Percentiles rank a stretch among this genome's conserved stretches.
Evolutionary conservation across 805 yeast genomes (phyloP).

Genomic region (Cyberlindnera mrakii): DNA sequence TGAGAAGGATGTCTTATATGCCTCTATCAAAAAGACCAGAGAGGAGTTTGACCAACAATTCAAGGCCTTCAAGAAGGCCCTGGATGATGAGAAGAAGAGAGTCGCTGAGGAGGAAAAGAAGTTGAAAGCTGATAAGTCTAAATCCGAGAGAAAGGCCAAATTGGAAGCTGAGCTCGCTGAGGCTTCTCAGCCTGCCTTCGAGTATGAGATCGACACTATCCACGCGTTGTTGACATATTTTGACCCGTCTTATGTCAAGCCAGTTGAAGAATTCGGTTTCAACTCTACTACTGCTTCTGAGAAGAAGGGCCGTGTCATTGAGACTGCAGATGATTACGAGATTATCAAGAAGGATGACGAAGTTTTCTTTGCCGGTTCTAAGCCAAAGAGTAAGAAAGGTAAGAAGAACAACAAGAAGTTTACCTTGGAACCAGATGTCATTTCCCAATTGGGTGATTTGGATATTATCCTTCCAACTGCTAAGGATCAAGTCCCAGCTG

Average conservation of each 20-base stretch:
- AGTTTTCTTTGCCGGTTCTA: conserved; percentile 49
- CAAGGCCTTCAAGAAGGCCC: conserved; percentile 59
- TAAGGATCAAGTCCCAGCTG: conserved; percentile 60
- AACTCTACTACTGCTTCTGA: conserved; percentile 24
- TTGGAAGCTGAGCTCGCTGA: conserved; percentile 68
- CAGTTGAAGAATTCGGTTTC: conserved; percentile 31
- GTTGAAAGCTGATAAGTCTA: conserved; percentile 40
- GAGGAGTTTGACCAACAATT: conserved; percentile 70
- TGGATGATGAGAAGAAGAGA: conserved; percentile 72
- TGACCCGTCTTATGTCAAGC: conserved; percentile 71
- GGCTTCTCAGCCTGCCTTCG: conserved; percentile 80
- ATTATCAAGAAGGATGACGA: conserved; percentile 59
- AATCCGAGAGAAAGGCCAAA: conserved; percentile 47
- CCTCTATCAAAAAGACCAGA: conserved; percentile 61
- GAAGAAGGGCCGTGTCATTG: conserved; percentile 40
- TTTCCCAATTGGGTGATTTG: conserved; percentile 70
- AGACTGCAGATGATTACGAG: conserved; percentile 57
- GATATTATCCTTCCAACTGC: conserved; percentile 74
- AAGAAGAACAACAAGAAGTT: conserved; percentile 52
- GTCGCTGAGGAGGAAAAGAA: conserved; percentile 48
- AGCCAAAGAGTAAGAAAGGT: conserved; percentile 37
- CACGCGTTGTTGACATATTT: conserved; percentile 67
- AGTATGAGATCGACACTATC: conserved; percentile 68
- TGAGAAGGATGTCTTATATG: conserved; percentile 63
- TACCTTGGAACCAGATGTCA: conserved; percentile 73